Evolutionary conservation across 768 basidiomycete species (phyloP).

Genomic region (Ramaria rubella): DNA sequence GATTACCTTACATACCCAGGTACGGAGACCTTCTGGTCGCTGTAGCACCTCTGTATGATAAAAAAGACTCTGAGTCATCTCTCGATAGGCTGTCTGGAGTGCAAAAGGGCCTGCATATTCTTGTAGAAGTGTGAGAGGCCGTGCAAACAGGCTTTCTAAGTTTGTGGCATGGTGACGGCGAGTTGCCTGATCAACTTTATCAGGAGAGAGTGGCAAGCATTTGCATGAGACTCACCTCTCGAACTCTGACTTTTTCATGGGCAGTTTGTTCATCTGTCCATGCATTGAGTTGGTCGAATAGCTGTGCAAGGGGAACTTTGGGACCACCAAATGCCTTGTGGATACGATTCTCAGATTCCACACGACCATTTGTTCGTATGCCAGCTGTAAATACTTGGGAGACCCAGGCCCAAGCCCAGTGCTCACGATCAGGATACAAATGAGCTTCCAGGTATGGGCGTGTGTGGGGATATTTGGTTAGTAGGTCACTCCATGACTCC

Average conservation of each 20-base stretch:
- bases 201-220: neutral
- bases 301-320: conserved; percentile 20
- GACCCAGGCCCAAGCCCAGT: conserved; percentile 32
- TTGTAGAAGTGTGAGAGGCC: conserved; percentile 19
- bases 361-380: conserved; percentile 28
- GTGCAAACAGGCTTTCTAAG: conserved; percentile 25
- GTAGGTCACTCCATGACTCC: neutral
- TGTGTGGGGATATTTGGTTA: conserved; percentile 14
- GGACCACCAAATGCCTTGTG: conserved; percentile 23
- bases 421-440: conserved; percentile 25
- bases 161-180: conserved; percentile 20
- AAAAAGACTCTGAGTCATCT: conserved; percentile 28
- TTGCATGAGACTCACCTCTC: neutral
- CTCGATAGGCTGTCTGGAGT: conserved; percentile 21
- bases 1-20: conserved; percentile 23
- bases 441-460: conserved; percentile 22
- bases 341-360: conserved; percentile 27
- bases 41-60: conserved; percentile 22
- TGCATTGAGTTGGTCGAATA: conserved; percentile 23
- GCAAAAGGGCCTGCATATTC: conserved; percentile 28
- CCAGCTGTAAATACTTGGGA: conserved; percentile 27
- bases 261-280: conserved; percentile 17
- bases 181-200: conserved; percentile 18
- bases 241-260: conserved; percentile 16
- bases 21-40: conserved; percentile 19